A percentile compares a stretch with the other conserved stretches of the same genome.
Evolutionary conservation across 345 rosid species (phyloP).

Genomic region (Lepidium africanum): DNA sequence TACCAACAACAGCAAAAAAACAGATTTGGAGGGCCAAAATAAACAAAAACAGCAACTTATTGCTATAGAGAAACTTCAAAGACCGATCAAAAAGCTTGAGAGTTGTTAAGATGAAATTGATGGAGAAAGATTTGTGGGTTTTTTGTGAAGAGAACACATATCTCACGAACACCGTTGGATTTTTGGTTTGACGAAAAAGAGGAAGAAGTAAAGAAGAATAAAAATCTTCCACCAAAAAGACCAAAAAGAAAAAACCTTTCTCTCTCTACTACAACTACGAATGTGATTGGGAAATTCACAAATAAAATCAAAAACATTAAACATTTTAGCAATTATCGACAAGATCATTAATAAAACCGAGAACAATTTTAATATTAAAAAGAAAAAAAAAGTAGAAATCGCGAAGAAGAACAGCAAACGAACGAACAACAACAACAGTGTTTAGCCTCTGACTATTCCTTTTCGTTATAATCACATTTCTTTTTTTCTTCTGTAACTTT

Average conservation of each 20-base stretch:
- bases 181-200: slow-evolving; percentile 32
- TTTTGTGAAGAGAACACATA: neutral
- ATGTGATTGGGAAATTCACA: slow-evolving; percentile 51
- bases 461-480: slow-evolving; percentile 15
- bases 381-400: slow-evolving; percentile 18
- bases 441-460: slow-evolving; percentile 23
- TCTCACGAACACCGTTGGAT: slow-evolving; percentile 20
- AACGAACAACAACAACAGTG: slow-evolving; percentile 27
- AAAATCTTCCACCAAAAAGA: slow-evolving; percentile 25
- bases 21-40: slow-evolving; percentile 1
- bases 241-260: slow-evolving; percentile 21
- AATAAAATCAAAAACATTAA: slow-evolving; percentile 23
- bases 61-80: neutral
- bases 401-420: slow-evolving; percentile 29
- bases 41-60: slow-evolving; percentile 4
- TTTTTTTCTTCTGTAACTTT: neutral
- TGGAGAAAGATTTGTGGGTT: neutral
- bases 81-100: slow-evolving; percentile 13
- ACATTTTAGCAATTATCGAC: slow-evolving; percentile 19
- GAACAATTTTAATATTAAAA: slow-evolving; percentile 7
- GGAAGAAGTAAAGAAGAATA: slow-evolving; percentile 27
- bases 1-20: neutral
- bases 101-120: neutral
- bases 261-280: slow-evolving; percentile 24
- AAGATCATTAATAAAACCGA: slow-evolving; percentile 28